phyloP scores from a whole-genome alignment of 331 rosid genomes.

The Cydonia oblonga region DNA sequence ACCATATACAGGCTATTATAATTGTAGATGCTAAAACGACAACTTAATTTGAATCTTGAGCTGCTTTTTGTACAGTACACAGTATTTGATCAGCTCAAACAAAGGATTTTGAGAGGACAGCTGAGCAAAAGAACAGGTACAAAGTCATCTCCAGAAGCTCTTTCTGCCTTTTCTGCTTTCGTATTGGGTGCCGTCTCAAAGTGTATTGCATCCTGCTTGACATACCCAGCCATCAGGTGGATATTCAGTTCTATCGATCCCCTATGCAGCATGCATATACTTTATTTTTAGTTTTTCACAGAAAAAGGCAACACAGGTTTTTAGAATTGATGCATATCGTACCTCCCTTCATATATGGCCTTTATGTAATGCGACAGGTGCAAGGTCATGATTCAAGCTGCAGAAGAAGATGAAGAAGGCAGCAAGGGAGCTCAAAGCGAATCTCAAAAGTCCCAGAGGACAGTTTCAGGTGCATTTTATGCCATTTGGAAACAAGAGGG shows the following conservation, averaged over 20 bases:
- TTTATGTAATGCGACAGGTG: constrained; percentile 37
- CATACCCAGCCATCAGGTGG: constrained; percentile 98
- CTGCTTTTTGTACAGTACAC: constrained; percentile 53
- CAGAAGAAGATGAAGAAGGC: constrained; percentile 43
- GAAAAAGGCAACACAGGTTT: not conserved
- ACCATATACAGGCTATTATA: not conserved
- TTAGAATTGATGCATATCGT: not conserved
- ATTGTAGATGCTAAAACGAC: not conserved
- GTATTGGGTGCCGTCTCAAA: constrained; percentile 81
- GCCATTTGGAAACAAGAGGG: constrained; percentile 84
- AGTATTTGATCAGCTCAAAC: constrained; percentile 81
- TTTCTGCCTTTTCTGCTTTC: constrained; percentile 80
- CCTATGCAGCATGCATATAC: not conserved
- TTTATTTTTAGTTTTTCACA: not conserved
- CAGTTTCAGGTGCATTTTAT: constrained; percentile 61
- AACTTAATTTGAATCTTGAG: constrained; percentile 9
- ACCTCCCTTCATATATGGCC: constrained; percentile 5
- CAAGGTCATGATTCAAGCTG: constrained; percentile 86
- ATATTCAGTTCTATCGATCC: constrained; percentile 9
- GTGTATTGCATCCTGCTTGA: constrained; percentile 82
- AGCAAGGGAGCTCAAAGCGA: constrained; percentile 27
- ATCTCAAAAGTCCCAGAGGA: constrained; percentile 37
- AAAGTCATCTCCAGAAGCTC: constrained; percentile 64
- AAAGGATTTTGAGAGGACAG: constrained; percentile 41
- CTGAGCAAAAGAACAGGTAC: constrained; percentile 31